phyloP scores from a whole-genome alignment of 768 basidiomycete species.

The Termitomyces sp. region DNA sequence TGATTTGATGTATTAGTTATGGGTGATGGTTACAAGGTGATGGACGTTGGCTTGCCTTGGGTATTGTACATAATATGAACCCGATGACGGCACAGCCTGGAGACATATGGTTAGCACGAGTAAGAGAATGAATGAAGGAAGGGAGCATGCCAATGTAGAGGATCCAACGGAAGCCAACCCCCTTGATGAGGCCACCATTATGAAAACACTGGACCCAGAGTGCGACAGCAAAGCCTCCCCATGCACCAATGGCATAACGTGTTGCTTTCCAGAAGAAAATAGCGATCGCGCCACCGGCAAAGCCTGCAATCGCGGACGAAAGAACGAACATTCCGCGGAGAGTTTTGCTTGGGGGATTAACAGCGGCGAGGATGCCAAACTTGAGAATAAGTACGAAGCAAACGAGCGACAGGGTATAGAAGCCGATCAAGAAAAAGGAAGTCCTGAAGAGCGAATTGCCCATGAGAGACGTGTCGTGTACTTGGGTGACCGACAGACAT shows the following conservation, averaged over 20 bases:
- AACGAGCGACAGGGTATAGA: conserved; percentile 83
- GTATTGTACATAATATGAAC: conserved; percentile 82
- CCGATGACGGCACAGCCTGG: conserved; percentile 70
- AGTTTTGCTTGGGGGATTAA: conserved; percentile 76
- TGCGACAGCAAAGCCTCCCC: conserved; percentile 84
- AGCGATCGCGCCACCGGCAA: conserved; percentile 79
- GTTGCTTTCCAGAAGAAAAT: conserved; percentile 94
- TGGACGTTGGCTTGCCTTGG: conserved; percentile 41
- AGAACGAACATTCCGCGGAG: conserved; percentile 90
- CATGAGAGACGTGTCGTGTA: conserved; percentile 7
- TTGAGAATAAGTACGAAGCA: conserved; percentile 86
- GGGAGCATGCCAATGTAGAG: conserved; percentile 69
- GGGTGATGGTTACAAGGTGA: conserved; percentile 2
- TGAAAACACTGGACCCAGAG: conserved; percentile 87
- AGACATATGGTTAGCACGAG: conserved; percentile 17
- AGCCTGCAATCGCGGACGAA: conserved; percentile 71
- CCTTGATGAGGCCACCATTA: conserved; percentile 74
- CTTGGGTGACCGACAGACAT: conserved; percentile 24
- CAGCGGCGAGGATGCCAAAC: conserved; percentile 80
- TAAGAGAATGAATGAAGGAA: conserved; percentile 6
- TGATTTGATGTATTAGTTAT: conserved; percentile 15
- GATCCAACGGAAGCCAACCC: conserved; percentile 84
- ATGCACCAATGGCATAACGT: conserved; percentile 78
- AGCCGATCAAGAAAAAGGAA: conserved; percentile 90
- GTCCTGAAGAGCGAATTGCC: conserved; percentile 50